Conservation (phyloP, 2,329 filamentous ascomycete genomes). For the Fusarium ramigenum region DNA sequence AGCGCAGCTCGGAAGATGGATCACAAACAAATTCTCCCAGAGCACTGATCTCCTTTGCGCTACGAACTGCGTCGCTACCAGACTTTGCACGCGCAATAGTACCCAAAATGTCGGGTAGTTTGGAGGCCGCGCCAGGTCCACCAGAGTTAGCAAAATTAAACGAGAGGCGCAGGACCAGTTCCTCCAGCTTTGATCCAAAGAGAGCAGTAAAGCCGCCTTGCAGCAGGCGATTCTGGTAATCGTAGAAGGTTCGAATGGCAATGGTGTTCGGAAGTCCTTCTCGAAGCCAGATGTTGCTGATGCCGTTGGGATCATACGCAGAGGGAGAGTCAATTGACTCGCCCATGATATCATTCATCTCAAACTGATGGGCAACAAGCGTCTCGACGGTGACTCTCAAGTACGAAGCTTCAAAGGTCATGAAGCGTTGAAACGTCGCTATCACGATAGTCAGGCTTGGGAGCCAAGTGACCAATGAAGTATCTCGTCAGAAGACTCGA, state of each 20-base stretch:
- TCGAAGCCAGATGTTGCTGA: conserved; percentile 55
- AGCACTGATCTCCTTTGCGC: conserved; percentile 59
- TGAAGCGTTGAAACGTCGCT: conserved; percentile 57
- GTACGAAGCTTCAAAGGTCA: conserved; percentile 61
- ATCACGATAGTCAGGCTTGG: conserved; percentile 59
- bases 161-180: conserved; percentile 62
- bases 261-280: conserved; percentile 58
- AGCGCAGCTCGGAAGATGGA: conserved; percentile 54
- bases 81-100: conserved; percentile 45
- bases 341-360: conserved; percentile 61
- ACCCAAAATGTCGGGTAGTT: conserved; percentile 41
- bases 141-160: conserved; percentile 59
- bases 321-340: conserved; percentile 43
- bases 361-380: conserved; percentile 62
- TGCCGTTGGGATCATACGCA: conserved; percentile 12
- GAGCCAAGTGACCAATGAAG: conserved; percentile 61
- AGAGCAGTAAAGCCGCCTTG: conserved; percentile 61
- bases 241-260: conserved; percentile 61
- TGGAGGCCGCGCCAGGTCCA: conserved; percentile 53
- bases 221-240: conserved; percentile 61
- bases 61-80: conserved; percentile 55
- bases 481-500: conserved; percentile 63
- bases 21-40: conserved; percentile 61
- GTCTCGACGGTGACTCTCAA: conserved; percentile 60
- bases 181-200: conserved; percentile 62